Conservation (phyloP, 768 basidiomycete species). For the Brasilioporus rufonigricans region DNA sequence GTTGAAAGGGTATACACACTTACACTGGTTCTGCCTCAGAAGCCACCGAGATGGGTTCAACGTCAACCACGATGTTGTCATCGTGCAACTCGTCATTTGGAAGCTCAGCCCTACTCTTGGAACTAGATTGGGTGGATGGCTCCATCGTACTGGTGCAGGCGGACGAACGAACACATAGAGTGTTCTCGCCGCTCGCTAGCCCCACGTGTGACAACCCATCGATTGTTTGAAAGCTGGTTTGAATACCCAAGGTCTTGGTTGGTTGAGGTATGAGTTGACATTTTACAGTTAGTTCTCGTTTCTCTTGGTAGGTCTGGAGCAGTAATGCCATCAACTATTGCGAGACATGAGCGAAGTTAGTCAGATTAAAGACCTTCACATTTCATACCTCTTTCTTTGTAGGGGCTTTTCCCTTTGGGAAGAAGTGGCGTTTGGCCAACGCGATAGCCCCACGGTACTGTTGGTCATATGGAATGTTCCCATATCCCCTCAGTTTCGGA, state of each 20-base stretch:
- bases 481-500: slow-evolving; percentile 30
- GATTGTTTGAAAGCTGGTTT: slow-evolving; percentile 17
- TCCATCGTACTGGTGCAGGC: background rate
- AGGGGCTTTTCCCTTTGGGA: slow-evolving; percentile 19
- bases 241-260: slow-evolving; percentile 19
- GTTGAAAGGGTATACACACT: background rate
- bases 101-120: background rate
- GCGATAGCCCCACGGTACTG: slow-evolving; percentile 30
- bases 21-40: slow-evolving; percentile 8
- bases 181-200: background rate
- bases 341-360: background rate
- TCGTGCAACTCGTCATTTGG: background rate
- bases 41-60: no score
- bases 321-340: slow-evolving; percentile 22
- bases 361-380: background rate
- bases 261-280: background rate
- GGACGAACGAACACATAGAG: background rate
- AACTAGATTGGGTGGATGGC: background rate
- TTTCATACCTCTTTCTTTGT: slow-evolving; percentile 28
- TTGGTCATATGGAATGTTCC: slow-evolving; percentile 25
- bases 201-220: background rate
- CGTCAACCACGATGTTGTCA: background rate
- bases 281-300: slow-evolving; percentile 7
- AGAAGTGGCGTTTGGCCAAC: slow-evolving; percentile 28
- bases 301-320: slow-evolving; percentile 26